Base-by-base conservation (phyloP, 257 asterid species). In the Haberlea rhodopensis region DNA sequence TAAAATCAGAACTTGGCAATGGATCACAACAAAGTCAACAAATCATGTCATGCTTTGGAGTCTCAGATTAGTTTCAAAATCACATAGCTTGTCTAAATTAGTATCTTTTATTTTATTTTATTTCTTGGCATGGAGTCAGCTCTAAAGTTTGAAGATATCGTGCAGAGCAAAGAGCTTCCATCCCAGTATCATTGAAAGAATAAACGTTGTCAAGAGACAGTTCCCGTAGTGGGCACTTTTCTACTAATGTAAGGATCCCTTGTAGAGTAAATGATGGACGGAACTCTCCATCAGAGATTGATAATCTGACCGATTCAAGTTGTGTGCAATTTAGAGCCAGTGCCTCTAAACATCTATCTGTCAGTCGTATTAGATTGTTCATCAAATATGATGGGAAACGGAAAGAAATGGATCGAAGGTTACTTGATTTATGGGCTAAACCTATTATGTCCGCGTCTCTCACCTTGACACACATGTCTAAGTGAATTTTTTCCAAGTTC, bases 391-490 rank as follows among this genome's bases (percentile, higher is more conserved):
- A 86, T 15, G 95, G 88, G 55, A 88, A 81, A 2, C 88, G 78
- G 20, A 90, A 83, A 1, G 91, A 88, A 66, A 90, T 81, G 26
- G 87, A 81, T 32, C 76, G 80, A 19, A 90, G 91, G 55, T 82
- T 88, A 64, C 75, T 82, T 8, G 96, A 88, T 48, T 82, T 77
- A 2, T 57, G 74, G 22, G 96, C 89, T 80, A 90, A 73, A n/a
- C 80, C 68, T 55, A 76, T 69, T 20, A 90, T 81, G 68, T 88
- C 97, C 0, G 87, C 74, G 75, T 90, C 96, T 67, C 81, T 77
- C 45, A 90, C 82, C 61, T 95, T 96, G 19, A 81, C 84, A 67
- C 97, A 90, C 96, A 82, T 79, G 72, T 84, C 91, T 28, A 90
- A 64, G 71, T 77, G 85, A 60, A 90, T 71, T 37, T 74, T 86